Conservation (phyloP, 192 early-diverging fungal genomes). For the Gonapodya sp. region DNA sequence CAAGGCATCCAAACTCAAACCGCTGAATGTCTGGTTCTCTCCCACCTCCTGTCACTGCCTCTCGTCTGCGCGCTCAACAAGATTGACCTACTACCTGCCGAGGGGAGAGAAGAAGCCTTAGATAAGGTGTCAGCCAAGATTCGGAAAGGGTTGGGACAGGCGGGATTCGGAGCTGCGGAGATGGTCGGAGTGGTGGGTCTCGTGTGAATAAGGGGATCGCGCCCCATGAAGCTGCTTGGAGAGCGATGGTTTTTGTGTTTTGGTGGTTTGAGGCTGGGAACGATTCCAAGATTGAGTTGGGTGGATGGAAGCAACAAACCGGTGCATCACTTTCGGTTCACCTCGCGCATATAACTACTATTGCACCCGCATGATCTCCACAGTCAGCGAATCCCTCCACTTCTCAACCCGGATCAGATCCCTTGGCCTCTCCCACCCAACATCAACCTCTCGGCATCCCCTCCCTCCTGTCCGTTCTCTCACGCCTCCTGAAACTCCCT, state of each 20-base stretch:
- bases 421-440: not conserved
- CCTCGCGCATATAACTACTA: too few species aligned
- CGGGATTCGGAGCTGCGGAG: not conserved
- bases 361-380: not conserved
- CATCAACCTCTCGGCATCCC: not conserved
- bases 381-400: not conserved
- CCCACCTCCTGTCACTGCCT: not conserved
- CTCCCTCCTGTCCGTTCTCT: not conserved
- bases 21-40: not conserved
- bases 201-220: too few species aligned
- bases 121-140: not conserved
- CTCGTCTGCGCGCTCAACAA: constrained; percentile 3
- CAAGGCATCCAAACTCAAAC: constrained; percentile 11
- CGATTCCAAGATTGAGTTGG: too few species aligned
- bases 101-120: not conserved
- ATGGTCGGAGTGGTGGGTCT: not conserved
- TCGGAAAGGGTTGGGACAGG: not conserved
- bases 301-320: too few species aligned
- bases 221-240: too few species aligned
- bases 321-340: too few species aligned
- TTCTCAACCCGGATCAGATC: not conserved
- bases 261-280: too few species aligned
- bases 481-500: not conserved
- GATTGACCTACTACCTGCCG: not conserved
- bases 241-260: too few species aligned